Evolutionary conservation across 2,329 filamentous ascomycete species (phyloP), one percentile per base, ranked within the genome.

Genomic region (Didymella pomorum): DNA sequence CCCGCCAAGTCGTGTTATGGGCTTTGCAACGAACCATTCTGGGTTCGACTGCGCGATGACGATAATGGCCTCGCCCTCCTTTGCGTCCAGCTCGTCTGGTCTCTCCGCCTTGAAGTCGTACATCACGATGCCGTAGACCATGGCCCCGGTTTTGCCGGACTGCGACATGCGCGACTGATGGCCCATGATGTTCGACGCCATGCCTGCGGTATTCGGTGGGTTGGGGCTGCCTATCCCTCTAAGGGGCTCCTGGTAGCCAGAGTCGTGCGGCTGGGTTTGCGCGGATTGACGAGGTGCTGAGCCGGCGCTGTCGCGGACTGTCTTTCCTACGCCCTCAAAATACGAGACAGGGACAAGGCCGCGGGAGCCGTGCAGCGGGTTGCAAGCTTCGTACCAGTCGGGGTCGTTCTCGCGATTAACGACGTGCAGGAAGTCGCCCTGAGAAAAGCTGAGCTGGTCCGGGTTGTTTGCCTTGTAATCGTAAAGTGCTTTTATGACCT

Each of bases 11-110:
- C 95, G 86, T 62, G 93, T 94, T 75, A 99, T 99, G n/a, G 95
- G 95, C 79, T 99, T 99, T 49, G 95, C 95, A 61, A 99, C 94
- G 73, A 98, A 98, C 95, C 95, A 99, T 78, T 99, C 95, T 5
- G 94, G 92, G 72, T 98, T 98, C 7, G 94, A 98, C 78, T 98
- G 95, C 43, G 95, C 95, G 74, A 98, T 98, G 53, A 99, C 93
- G 65, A 99, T 97, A 72, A 99, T 97, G 52, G 93, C 92, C 79
- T 99, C 95, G 57, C 93, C 94, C 45, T 92, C 90, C 77, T 96
- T 96, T 47, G 95, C 95, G 67, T 97, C 93, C 58, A 99, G 80
- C 79, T 99, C 95, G 76, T 99, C 95, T n/a, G 93, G 91, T 56
- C 94, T 83, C 79, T 98, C 94, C 0, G 95, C 95, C 67, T 91